Evolutionary conservation across 495 filamentous ascomycete species (phyloP).

Genomic region (Daldinia loculata): DNA sequence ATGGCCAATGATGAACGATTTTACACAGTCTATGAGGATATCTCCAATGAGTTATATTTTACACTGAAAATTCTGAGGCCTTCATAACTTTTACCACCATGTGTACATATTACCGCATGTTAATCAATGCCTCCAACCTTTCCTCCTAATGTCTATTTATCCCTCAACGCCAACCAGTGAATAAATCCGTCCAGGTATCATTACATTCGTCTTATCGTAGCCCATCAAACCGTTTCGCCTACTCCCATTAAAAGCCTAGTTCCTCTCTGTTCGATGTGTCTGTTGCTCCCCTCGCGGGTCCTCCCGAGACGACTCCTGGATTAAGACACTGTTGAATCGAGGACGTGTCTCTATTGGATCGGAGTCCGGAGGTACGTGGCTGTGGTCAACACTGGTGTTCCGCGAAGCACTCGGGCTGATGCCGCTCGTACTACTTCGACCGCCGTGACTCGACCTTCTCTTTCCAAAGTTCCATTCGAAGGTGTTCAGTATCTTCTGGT

Average conservation of each 20-base stretch:
- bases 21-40: constrained; percentile 47
- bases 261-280: neutral
- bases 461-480: constrained; percentile 43
- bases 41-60: constrained; percentile 42
- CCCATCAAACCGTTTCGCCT: neutral
- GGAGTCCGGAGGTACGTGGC: constrained; percentile 13
- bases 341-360: constrained; percentile 16
- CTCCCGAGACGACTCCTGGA: constrained; percentile 16
- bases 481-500: constrained; percentile 42
- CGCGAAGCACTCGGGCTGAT: constrained; percentile 43
- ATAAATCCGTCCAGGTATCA: constrained; percentile 16
- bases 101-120: neutral
- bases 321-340: constrained; percentile 14
- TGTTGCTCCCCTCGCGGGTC: constrained; percentile 16
- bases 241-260: neutral
- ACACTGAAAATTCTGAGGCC: constrained; percentile 53
- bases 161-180: constrained; percentile 7
- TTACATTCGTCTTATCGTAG: constrained; percentile 15
- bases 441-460: constrained; percentile 26
- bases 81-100: constrained; percentile 12
- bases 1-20: constrained; percentile 46
- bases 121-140: neutral
- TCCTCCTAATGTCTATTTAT: neutral
- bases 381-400: constrained; percentile 36
- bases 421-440: constrained; percentile 37